Percentiles rank a stretch among this genome's conserved stretches.
Conservation (phyloP, 1,284 basidiomycete species). For the Ceraceosorus guamensis region DNA sequence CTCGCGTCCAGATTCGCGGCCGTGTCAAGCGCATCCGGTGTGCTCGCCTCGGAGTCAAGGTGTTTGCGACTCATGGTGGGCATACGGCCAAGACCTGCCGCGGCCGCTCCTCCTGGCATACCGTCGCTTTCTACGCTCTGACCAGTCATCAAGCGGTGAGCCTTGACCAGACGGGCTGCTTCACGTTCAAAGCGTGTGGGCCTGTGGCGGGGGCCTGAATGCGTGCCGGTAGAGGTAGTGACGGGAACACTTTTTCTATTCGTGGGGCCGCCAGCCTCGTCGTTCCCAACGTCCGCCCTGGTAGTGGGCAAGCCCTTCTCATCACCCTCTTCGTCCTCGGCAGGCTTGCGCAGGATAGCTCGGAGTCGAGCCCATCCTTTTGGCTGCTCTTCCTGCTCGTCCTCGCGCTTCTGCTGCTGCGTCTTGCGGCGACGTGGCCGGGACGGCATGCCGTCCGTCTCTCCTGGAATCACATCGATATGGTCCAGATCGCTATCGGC, state of each 20-base stretch:
- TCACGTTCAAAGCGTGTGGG: conserved; percentile 41
- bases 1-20: conserved; percentile 37
- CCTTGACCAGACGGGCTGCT: conserved; percentile 34
- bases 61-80: conserved; percentile 26
- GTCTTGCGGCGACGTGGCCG: conserved; percentile 6
- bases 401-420: conserved; percentile 14
- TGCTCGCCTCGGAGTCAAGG: conserved; percentile 34
- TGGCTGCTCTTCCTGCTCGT: conserved; percentile 15
- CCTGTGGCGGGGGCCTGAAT: conserved; percentile 22
- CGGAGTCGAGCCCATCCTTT: conserved; percentile 41
- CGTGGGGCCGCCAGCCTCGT: conserved; percentile 37
- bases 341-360: conserved; percentile 20
- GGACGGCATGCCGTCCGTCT: conserved; percentile 44
- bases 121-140: conserved; percentile 17
- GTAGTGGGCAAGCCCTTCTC: conserved; percentile 10
- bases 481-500: conserved; percentile 42
- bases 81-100: conserved; percentile 13
- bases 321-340: conserved; percentile 15
- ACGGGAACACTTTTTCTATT: conserved; percentile 46
- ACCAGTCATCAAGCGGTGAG: conserved; percentile 31
- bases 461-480: conserved; percentile 42
- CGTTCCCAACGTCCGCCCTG: too few relatives aligned
- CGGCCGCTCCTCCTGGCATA: neutral
- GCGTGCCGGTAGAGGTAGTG: conserved; percentile 38
- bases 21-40: conserved; percentile 40